Conservation (phyloP, 306 rosid genomes). For the Fragaria nilgerrensis region DNA sequence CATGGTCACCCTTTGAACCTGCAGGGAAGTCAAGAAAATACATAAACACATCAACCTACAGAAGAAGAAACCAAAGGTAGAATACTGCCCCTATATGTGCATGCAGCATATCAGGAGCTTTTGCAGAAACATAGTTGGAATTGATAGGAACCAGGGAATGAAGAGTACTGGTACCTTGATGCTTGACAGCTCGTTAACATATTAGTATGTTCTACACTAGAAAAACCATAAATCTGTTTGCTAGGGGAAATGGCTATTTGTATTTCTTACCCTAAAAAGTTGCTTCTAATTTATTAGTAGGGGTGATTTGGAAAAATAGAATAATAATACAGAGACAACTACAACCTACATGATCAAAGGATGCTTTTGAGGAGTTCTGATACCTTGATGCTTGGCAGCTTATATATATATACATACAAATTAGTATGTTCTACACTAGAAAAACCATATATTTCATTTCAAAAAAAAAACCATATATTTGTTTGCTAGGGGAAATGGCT, state of each 20-base stretch:
- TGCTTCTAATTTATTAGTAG: not conserved
- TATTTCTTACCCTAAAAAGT: too few relatives aligned
- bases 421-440: not conserved
- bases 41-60: not conserved
- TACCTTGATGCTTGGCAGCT: too few relatives aligned
- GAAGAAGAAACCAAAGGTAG: not conserved
- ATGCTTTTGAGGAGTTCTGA: not conserved
- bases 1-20: not conserved
- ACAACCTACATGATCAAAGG: not conserved
- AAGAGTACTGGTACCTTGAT: not conserved
- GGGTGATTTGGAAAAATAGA: not conserved
- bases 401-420: too few relatives aligned
- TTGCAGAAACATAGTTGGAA: not conserved
- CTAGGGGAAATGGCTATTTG: not conserved
- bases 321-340: too few relatives aligned
- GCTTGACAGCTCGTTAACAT: not conserved
- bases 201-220: not conserved
- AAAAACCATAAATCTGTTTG: not conserved
- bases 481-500: not conserved
- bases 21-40: not conserved
- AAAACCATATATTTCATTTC: too few relatives aligned
- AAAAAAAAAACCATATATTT: too few relatives aligned
- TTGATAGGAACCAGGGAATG: not conserved
- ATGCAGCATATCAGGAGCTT: not conserved
- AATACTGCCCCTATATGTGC: not conserved